These are phyloP conservation scores for Adansonia gregorii DNA, from an alignment of 441 rosid genomes.

Conservation along the genomic window DNA sequence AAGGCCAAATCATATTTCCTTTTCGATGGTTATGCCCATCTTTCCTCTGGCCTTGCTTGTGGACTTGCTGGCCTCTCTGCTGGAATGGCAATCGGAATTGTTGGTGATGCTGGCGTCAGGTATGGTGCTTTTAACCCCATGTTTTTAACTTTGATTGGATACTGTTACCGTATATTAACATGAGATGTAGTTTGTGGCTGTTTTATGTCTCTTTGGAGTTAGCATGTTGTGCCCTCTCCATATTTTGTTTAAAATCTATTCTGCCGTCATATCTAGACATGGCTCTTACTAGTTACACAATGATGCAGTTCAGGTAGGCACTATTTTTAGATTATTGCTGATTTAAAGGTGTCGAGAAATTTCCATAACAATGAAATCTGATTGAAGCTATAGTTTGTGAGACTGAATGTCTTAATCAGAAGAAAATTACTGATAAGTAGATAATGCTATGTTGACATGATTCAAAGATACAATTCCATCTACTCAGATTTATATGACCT, in stretches of 20 bases:
- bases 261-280: neutral
- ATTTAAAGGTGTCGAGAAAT: neutral
- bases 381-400: neutral
- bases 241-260: neutral
- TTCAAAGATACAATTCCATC: neutral
- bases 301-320: neutral
- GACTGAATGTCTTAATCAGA: neutral
- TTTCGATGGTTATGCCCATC: conserved; percentile 69
- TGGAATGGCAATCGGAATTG: conserved; percentile 84
- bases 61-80: conserved; percentile 81
- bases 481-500: neutral
- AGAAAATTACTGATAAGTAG: neutral
- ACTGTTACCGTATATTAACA: neutral
- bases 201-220: neutral
- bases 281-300: neutral
- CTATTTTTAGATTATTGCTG: neutral
- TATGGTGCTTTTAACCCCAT: conserved; percentile 30
- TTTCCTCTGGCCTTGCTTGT: conserved; percentile 71
- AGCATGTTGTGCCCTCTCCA: no score
- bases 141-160: no score
- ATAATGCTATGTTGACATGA: neutral
- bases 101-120: conserved; percentile 87
- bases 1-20: conserved; percentile 69
- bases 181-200: neutral
- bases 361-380: neutral